A percentile compares a stretch with the other conserved stretches of the same genome.
phyloP scores from a whole-genome alignment of 108 stramenopile species.

The Seminavis robusta region DNA sequence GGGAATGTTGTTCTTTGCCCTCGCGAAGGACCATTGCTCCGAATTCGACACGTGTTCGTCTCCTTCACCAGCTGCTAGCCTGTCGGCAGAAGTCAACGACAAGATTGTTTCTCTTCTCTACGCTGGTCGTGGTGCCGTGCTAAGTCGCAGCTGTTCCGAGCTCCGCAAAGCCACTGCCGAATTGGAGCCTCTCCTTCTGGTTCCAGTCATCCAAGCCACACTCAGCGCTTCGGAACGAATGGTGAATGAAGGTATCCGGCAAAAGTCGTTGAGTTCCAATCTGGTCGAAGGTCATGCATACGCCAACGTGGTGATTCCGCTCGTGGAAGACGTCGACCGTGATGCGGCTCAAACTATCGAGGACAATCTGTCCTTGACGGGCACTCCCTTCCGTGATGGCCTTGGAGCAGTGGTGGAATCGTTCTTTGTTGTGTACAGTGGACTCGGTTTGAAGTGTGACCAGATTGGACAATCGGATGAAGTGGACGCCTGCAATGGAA shows the following conservation, averaged over 20 bases:
- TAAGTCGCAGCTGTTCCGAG: slow-evolving; percentile 43
- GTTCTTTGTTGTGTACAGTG: too few relatives aligned
- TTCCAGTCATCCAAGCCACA: slow-evolving; percentile 71
- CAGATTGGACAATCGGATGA: not conserved
- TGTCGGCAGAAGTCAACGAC: slow-evolving; percentile 49
- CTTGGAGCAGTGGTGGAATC: slow-evolving; percentile 25
- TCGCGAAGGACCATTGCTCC: slow-evolving; percentile 61
- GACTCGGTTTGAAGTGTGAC: not conserved
- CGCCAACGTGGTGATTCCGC: slow-evolving; percentile 57
- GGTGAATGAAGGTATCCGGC: slow-evolving; percentile 5
- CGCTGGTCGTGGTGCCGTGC: slow-evolving; percentile 57
- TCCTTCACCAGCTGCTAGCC: slow-evolving; percentile 9
- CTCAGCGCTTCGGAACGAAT: slow-evolving; percentile 36
- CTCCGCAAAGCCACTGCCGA: slow-evolving; percentile 44
- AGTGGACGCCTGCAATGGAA: not conserved
- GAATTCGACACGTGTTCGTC: slow-evolving; percentile 65
- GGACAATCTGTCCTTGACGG: slow-evolving; percentile 25
- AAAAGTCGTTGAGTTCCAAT: not conserved
- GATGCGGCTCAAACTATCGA: slow-evolving; percentile 41
- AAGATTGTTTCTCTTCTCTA: slow-evolving; percentile 53
- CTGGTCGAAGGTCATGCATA: slow-evolving; percentile 67
- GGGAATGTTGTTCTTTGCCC: slow-evolving; percentile 55
- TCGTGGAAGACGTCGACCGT: slow-evolving; percentile 41
- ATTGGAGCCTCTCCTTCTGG: slow-evolving; percentile 46
- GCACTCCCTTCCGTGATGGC: slow-evolving; percentile 15